A percentile compares a stretch with the other conserved stretches of the same genome.
Conservation (phyloP, 345 rosid genomes). For the Crucihimalaya himalaica region DNA sequence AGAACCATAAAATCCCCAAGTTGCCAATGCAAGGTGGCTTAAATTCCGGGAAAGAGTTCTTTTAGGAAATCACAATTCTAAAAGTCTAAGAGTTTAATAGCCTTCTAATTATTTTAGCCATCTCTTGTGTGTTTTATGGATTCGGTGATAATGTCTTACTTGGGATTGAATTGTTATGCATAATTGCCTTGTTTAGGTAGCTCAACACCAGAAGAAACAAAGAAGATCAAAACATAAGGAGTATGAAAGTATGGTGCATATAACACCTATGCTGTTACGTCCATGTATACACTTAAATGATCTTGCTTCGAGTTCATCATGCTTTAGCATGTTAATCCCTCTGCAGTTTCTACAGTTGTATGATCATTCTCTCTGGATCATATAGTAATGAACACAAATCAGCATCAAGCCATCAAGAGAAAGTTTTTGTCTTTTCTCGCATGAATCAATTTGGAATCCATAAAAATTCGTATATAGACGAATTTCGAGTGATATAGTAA, state of each 20-base stretch:
- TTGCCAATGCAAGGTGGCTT: slow-evolving; percentile 39
- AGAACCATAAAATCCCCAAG: slow-evolving; percentile 39
- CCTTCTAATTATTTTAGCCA: background rate
- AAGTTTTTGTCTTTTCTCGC: background rate
- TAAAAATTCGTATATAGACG: background rate
- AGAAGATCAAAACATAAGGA: no score
- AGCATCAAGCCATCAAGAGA: background rate
- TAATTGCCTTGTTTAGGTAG: background rate
- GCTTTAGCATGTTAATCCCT: background rate
- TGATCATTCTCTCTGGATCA: background rate
- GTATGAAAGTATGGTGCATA: no score
- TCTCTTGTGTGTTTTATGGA: background rate
- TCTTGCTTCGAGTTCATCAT: background rate
- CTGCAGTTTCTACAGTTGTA: background rate
- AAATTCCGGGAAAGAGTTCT: slow-evolving; percentile 20
- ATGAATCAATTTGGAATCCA: background rate
- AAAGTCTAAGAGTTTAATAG: background rate
- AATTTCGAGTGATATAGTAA: background rate
- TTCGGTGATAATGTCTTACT: background rate
- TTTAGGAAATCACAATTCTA: background rate
- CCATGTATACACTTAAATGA: background rate
- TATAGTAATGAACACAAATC: background rate
- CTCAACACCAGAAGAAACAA: no score
- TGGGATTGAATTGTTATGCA: background rate
- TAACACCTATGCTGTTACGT: background rate